Conservation (phyloP, 2,329 filamentous ascomycete species). For the Penicillium sp. region DNA sequence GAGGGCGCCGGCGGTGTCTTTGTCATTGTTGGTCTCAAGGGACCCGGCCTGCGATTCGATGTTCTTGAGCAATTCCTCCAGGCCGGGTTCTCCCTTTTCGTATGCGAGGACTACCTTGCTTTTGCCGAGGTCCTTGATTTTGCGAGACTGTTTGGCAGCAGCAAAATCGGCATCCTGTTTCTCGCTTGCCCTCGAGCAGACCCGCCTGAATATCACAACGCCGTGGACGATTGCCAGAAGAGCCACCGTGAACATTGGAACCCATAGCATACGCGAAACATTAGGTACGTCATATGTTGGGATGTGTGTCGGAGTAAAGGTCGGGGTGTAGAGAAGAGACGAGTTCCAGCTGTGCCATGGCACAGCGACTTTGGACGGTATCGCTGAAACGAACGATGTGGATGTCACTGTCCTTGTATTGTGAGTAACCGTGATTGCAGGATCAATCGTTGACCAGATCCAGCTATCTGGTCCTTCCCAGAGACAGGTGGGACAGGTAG, state of each 20-base stretch:
- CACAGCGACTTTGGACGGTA: background rate
- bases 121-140: background rate
- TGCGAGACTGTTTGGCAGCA: background rate
- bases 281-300: background rate
- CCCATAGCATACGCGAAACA: background rate
- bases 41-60: background rate
- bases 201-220: background rate
- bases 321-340: background rate
- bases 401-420: background rate
- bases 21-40: background rate
- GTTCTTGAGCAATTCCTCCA: background rate
- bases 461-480: background rate
- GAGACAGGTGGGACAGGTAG: background rate
- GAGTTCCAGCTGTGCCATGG: background rate
- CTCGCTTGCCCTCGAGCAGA: background rate
- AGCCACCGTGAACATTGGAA: background rate
- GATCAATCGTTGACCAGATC: background rate
- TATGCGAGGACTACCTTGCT: background rate
- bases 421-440: background rate
- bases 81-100: background rate
- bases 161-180: background rate
- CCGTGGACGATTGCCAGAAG: background rate
- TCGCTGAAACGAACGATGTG: background rate
- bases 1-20: too few species aligned
- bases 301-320: too few species aligned